Evolutionary conservation across 1,139 yeast genomes (phyloP).

Genomic region (Pichia norvegensis): DNA sequence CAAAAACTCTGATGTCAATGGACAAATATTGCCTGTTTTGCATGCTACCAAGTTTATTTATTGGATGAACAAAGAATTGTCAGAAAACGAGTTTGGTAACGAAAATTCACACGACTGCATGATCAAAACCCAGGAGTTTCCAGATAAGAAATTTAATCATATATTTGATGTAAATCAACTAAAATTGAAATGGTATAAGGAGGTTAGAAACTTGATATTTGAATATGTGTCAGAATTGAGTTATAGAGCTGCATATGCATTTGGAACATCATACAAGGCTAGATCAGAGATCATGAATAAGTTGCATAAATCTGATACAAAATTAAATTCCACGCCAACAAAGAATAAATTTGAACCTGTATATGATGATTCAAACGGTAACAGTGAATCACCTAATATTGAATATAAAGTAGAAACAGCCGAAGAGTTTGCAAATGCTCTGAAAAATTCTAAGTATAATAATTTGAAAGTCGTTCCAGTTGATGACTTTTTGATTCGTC

Average conservation of each 20-base stretch:
- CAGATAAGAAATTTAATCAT: constrained; percentile 42
- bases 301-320: neutral
- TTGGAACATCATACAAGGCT: constrained; percentile 21
- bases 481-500: constrained; percentile 59
- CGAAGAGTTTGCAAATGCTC: constrained; percentile 43
- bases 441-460: constrained; percentile 39
- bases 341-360: too few relatives aligned
- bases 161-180: constrained; percentile 70
- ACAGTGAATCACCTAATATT: too few relatives aligned
- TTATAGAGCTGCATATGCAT: constrained; percentile 53
- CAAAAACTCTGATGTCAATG: constrained; percentile 21
- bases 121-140: constrained; percentile 9
- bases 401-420: neutral
- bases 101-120: constrained; percentile 37
- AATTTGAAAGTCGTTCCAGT: constrained; percentile 22
- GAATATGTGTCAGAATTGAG: constrained; percentile 59
- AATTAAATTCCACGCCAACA: too few relatives aligned
- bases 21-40: constrained; percentile 57
- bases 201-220: constrained; percentile 54
- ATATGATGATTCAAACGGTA: neutral
- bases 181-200: constrained; percentile 73
- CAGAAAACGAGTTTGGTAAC: constrained; percentile 16
- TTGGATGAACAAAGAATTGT: constrained; percentile 33
- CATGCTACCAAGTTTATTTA: constrained; percentile 68
- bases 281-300: constrained; percentile 4